Evolutionary conservation across 1,139 yeast species (phyloP), one percentile per base, ranked within the genome.

Genomic region (Yamadazyma pseudoaaseri): DNA sequence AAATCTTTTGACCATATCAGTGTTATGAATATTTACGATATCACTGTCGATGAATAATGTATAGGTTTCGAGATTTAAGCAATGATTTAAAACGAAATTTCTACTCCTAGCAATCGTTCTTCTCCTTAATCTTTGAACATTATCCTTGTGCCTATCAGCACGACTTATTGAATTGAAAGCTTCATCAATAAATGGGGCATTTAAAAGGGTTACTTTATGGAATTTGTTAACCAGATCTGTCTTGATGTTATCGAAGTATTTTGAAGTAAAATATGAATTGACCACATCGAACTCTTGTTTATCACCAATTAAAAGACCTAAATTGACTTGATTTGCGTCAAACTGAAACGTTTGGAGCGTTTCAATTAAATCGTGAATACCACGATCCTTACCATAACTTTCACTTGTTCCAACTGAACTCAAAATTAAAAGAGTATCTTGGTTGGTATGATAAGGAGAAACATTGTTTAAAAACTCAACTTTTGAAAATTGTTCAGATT

Each of bases 41-140:
- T 73, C 78, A 6, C 73, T 54, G 44, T 74, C 79, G 13, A 74
- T 38, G 36, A 66, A 72, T n/a, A 74, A 38, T 1, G 73, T 55
- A 40, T 61, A 65, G 27, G 53, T 52, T 40, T 71, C 73, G 22
- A 48, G 35, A 9, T 39, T 45, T 29, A 64, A 46, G 2, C 58
- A 45, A 31, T 54, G 45, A 20, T 51, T 49, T n/a, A 65, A 31
- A n/a, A 62, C 43, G 42, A 62, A 65, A 43, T 65, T 65, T 33
- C 71, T 47, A 16, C 61, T 43, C 34, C 62, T 51, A 4, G 71
- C 70, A 32, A 65, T 59, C 23, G 51, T 49, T 34, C 65, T 48
- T 33, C 70, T 45, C 36, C 71, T 48, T 22, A 49, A 34, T 27
- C 68, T 43, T 42, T 65, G 71, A 6, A 60, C 41, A 4, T 35